A percentile compares a stretch with the other conserved stretches of the same genome.
Conservation (phyloP, 495 filamentous ascomycete species). For the Delitschia confertaspora region DNA sequence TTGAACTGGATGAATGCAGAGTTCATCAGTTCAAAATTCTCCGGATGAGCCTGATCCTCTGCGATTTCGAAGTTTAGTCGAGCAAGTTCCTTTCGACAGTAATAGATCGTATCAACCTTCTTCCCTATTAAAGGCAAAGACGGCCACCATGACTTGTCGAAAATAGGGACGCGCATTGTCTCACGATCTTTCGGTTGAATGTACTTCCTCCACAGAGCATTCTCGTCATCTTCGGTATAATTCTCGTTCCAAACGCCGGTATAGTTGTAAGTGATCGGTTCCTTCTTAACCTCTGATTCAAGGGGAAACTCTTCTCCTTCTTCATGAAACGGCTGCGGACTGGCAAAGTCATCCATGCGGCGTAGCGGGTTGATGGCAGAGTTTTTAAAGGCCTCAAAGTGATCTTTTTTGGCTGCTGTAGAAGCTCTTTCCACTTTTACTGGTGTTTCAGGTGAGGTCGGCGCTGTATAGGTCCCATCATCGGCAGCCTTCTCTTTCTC, state of each 20-base stretch:
- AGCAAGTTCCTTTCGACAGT: slow-evolving; percentile 80
- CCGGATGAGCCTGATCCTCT: slow-evolving; percentile 74
- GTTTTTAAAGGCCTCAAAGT: slow-evolving; percentile 8
- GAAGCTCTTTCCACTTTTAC: slow-evolving; percentile 1
- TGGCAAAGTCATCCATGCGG: slow-evolving; percentile 33
- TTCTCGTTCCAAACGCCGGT: slow-evolving; percentile 60
- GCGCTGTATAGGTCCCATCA: slow-evolving; percentile 4
- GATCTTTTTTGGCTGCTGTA: slow-evolving; percentile 2
- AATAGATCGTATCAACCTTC: slow-evolving; percentile 93
- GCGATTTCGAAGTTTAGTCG: slow-evolving; percentile 90
- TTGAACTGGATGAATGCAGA: slow-evolving; percentile 99
- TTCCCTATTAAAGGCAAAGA: slow-evolving; percentile 70
- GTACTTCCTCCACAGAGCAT: slow-evolving; percentile 75
- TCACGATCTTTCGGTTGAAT: slow-evolving; percentile 73
- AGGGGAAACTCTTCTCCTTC: slow-evolving; percentile 42
- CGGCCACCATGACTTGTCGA: slow-evolving; percentile 74
- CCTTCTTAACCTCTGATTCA: slow-evolving; percentile 2
- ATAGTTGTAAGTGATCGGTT: slow-evolving; percentile 50
- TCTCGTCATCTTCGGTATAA: slow-evolving; percentile 52
- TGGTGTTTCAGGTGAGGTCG: slow-evolving; percentile 12
- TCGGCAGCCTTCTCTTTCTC: slow-evolving; percentile 8
- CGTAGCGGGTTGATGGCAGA: slow-evolving; percentile 19
- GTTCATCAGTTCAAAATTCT: slow-evolving; percentile 89
- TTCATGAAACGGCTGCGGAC: slow-evolving; percentile 36
- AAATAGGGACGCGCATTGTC: slow-evolving; percentile 72